A percentile compares a stretch with the other conserved stretches of the same genome.
These are phyloP conservation scores for Marasmius oreades DNA, from an alignment of 1,284 basidiomycete genomes.

Conservation along the genomic window DNA sequence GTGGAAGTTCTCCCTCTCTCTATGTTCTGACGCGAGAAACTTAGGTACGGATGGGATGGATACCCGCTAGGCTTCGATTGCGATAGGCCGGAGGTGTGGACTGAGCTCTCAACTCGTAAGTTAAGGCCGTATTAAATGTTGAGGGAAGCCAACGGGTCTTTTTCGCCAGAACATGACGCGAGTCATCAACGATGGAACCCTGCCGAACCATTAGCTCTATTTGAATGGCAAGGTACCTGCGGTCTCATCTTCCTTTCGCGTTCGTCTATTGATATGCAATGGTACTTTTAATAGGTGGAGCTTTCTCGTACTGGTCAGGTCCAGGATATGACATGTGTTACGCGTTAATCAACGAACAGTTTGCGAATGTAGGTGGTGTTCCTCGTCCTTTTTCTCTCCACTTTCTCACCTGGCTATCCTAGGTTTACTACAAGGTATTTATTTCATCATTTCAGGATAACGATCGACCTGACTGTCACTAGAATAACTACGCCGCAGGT, in stretches of 20 bases:
- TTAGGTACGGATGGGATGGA: constrained; percentile 41
- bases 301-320: constrained; percentile 33
- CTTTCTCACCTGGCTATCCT: constrained; percentile 8
- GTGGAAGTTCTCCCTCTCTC: neutral
- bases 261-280: neutral
- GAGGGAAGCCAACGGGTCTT: neutral
- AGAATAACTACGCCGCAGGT: constrained; percentile 40
- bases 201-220: constrained; percentile 33
- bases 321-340: constrained; percentile 40
- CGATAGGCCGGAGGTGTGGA: constrained; percentile 42
- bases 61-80: constrained; percentile 52
- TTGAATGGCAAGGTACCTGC: constrained; percentile 36
- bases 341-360: constrained; percentile 40
- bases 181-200: constrained; percentile 31
- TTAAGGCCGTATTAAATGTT: neutral
- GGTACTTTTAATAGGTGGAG: constrained; percentile 20
- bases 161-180: constrained; percentile 24
- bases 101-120: constrained; percentile 32
- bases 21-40: neutral
- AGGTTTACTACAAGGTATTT: constrained; percentile 32
- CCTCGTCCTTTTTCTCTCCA: neutral
- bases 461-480: neutral
- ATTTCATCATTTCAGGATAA: neutral
- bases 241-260: constrained; percentile 16
- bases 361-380: constrained; percentile 32